These are phyloP conservation scores for Escovopsis weberi DNA, from an alignment of 2,329 filamentous ascomycete species.

Conservation along the genomic window DNA sequence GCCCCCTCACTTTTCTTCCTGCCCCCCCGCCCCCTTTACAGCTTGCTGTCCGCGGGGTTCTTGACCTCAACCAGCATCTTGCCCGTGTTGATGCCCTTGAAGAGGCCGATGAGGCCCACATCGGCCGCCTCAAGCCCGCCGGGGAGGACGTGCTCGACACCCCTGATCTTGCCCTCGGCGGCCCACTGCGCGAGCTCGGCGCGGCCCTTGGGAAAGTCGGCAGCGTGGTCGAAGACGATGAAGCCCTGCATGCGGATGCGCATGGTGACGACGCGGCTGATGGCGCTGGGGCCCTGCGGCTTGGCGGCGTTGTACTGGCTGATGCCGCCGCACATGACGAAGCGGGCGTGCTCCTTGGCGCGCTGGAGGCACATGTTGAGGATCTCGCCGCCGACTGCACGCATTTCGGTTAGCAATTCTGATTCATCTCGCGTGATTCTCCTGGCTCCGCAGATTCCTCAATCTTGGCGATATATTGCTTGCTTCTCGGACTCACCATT, in stretches of 20 bases:
- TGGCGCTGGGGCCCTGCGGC: slow-evolving; percentile 41
- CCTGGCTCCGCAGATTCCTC: no score
- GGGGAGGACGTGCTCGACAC: slow-evolving; percentile 54
- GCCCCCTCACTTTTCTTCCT: no score
- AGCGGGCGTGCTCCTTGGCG: slow-evolving; percentile 47
- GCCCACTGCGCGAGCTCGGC: slow-evolving; percentile 52
- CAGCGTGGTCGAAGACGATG: slow-evolving; percentile 53
- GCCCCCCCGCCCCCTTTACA: no score
- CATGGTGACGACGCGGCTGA: slow-evolving; percentile 37
- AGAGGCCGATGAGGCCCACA: slow-evolving; percentile 47
- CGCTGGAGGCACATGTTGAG: slow-evolving; percentile 49
- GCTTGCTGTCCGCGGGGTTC: slow-evolving; percentile 10
- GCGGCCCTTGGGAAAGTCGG: slow-evolving; percentile 42
- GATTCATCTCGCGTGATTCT: no score
- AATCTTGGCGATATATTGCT: background rate
- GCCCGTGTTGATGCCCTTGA: slow-evolving; percentile 56
- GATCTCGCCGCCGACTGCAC: slow-evolving; percentile 50
- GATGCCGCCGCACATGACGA: slow-evolving; percentile 60
- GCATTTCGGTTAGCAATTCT: background rate
- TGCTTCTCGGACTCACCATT: slow-evolving; percentile 36
- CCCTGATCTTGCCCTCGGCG: slow-evolving; percentile 56
- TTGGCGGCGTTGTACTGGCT: slow-evolving; percentile 50
- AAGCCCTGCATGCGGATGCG: slow-evolving; percentile 54
- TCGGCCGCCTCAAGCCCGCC: slow-evolving; percentile 54
- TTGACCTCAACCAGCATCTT: slow-evolving; percentile 45